Base-by-base conservation (phyloP, 1,284 basidiomycete species). In the Irpex rosettiformis region DNA sequence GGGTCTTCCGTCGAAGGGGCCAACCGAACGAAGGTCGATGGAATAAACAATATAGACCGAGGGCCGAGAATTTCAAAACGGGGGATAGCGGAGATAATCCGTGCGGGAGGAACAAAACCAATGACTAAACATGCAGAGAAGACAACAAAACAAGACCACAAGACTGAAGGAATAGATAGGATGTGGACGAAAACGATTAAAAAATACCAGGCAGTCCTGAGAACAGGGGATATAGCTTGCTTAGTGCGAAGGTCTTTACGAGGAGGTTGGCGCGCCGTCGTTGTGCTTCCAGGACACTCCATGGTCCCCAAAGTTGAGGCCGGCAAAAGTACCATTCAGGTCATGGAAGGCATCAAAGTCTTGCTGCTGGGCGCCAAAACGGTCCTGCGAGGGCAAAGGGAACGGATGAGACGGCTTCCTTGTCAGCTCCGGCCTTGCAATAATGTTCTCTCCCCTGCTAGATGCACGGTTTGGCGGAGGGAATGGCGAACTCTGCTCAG, bases 251-350 rank as follows among this genome's bases (percentile, higher is more conserved):
- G 47, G 25, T 61, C 52, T 45, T 67, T 64, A 70, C 13, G 65
- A 62, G 45, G 67, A 63, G 51, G 60, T 48, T 48, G 61, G 62
- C 54, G 62, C 55, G 57, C 66, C 64, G 21, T 62, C 62, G 61
- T 64, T 62, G 18, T 52, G 60, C 42, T 56, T 58, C 62, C 59
- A 66, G 63, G 64, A 67, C 54, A 53, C 52, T 30, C 60, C 57
- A 29, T 59, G 62, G 52, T 67, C 65, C 66, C 86, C 86, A 58
- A 91, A 72, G 62, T 89, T 79, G 24, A 91, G 80, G 65, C 84
- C 88, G 25, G 88, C 85, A 29, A 91, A 76, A n/a, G 85, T 89
- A 21, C 86, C 85, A 64, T 89, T 91, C 52, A 91, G 71, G 70
- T 91, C 88, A 40, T 83, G 81, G 64, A 91, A 79, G 27, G 68